Base-by-base conservation (phyloP, 2,329 filamentous ascomycete species). In the Alternaria postmessia region DNA sequence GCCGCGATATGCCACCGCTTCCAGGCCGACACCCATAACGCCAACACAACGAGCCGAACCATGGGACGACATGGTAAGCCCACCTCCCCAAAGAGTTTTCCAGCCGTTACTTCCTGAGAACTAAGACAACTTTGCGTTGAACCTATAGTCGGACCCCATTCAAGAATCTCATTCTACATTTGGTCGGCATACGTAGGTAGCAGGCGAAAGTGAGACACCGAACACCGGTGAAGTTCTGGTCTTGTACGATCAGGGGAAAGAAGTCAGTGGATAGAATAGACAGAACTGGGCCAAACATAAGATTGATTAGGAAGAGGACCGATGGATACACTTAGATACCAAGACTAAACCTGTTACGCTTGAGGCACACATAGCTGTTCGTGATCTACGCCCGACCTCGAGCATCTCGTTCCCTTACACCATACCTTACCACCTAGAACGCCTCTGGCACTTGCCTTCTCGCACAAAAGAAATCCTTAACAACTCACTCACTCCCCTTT, bases 401-500 rank as follows among this genome's bases (percentile, higher is more conserved):
- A 41, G 9, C 39, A 5, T 14, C 8, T 22, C 18, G 11, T 18
- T 22, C 3, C 39, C 36, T 39, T 39, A 12, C 39, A 11, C 18
- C 39, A 41, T 16, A 18, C 8, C 18, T 16, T 5, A 20, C n/a
- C n/a, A 9, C 9, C 3, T 18, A 11, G n/a, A 39, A 11, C 39
- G 20, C 11, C 12, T 4, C 11, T 42, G 12, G 20, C 5, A 24
- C 20, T 8, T 3, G 12, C 5, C 6, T 20, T 16, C 11, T 4
- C 12, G 5, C 39, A 14, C 18, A 12, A 20, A 22, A 41, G n/a
- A 18, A 7, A n/a, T 8, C 8, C 5, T 9, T 39, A 18, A 11
- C 12, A 14, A 3, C 6, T 3, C 9, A 7, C 20, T n/a, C 20
- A 34, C 46, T 48, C 30, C 7, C 43, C 54, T 38, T 70, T 73